Evolutionary conservation across 2,329 filamentous ascomycete genomes (phyloP), one percentile per base, ranked within the genome.

Genomic region (Didymella glomerata): DNA sequence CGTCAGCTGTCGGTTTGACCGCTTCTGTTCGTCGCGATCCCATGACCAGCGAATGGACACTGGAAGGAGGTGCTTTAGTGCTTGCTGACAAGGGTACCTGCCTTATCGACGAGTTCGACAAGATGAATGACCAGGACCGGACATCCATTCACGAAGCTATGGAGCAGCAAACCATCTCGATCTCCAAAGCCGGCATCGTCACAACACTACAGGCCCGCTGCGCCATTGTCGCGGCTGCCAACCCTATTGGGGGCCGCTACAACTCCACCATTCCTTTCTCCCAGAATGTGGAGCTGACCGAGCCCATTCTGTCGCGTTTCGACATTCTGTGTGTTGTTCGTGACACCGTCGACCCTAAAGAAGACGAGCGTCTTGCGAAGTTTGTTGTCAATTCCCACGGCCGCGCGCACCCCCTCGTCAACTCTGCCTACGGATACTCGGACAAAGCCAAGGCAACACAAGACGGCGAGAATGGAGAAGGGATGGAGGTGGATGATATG

Each of bases 131-230:
- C 76, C 93, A 98, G 75, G 95, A 99, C 77, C 88, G 95, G 65
- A 98, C 95, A 1, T 97, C 93, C 8, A 99, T 99, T 68, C 95
- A 99, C 85, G 95, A 99, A 83, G 95, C 95, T 60, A 99, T 99
- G 95, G 95, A 99, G 79, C 95, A 99, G 79, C 95, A 99, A 80
- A 99, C 95, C 1, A 99, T 99, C 68, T 98, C 94, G 61, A 99
- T 99, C 73, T 97, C 93, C 65, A 99, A 99, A 77, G 95, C 95
- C 0, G 95, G 95, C 79, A 99, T 99, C 61, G 95, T 99, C 42
- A 99, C 95, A 1, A 98, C 95, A 0, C 84, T 99, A 0, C 94
- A 99, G 77, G 95, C 95, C 42, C 90, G 95, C 38, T 99, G 95
- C 77, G 93, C 93, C 53, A 96, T 99, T 67, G 93, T 99, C 65